Evolutionary conservation across 805 yeast genomes (phyloP).

Genomic region (Priceomyces medius): DNA sequence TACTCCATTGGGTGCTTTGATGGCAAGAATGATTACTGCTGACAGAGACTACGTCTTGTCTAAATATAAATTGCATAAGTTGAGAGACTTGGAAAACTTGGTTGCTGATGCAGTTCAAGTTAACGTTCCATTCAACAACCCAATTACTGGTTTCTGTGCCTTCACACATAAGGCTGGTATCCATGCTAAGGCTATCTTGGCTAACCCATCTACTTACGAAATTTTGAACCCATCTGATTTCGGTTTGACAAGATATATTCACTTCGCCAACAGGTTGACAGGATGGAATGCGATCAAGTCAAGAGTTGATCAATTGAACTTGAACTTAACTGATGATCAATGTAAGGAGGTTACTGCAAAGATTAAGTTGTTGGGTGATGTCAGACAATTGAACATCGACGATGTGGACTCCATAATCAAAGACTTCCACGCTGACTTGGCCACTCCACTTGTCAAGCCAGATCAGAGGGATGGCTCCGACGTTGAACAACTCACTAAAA

Average conservation of each 20-base stretch:
- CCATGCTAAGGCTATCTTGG: slow-evolving; percentile 61
- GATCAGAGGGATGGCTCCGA: slow-evolving; percentile 21
- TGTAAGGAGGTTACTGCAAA: slow-evolving; percentile 55
- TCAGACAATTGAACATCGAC: slow-evolving; percentile 57
- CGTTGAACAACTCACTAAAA: slow-evolving; percentile 36
- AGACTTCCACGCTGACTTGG: slow-evolving; percentile 48
- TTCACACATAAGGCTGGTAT: slow-evolving; percentile 66
- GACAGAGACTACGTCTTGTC: slow-evolving; percentile 58
- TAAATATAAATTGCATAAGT: slow-evolving; percentile 54
- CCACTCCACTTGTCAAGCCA: slow-evolving; percentile 31
- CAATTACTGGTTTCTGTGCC: slow-evolving; percentile 64
- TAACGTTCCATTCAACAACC: slow-evolving; percentile 60
- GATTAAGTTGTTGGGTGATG: slow-evolving; percentile 58
- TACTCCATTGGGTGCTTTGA: slow-evolving; percentile 59
- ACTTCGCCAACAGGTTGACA: slow-evolving; percentile 59
- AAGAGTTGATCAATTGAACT: slow-evolving; percentile 59
- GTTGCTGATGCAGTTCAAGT: slow-evolving; percentile 61
- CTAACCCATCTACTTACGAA: slow-evolving; percentile 64
- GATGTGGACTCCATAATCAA: slow-evolving; percentile 61
- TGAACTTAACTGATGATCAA: slow-evolving; percentile 56
- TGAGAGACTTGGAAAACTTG: slow-evolving; percentile 57
- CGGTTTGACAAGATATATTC: slow-evolving; percentile 60
- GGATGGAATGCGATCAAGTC: slow-evolving; percentile 66
- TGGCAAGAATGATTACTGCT: slow-evolving; percentile 64
- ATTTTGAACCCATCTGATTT: slow-evolving; percentile 57